These are phyloP conservation scores for Colletotrichum tropicale DNA, from an alignment of 2,329 filamentous ascomycete species.

Conservation along the genomic window DNA sequence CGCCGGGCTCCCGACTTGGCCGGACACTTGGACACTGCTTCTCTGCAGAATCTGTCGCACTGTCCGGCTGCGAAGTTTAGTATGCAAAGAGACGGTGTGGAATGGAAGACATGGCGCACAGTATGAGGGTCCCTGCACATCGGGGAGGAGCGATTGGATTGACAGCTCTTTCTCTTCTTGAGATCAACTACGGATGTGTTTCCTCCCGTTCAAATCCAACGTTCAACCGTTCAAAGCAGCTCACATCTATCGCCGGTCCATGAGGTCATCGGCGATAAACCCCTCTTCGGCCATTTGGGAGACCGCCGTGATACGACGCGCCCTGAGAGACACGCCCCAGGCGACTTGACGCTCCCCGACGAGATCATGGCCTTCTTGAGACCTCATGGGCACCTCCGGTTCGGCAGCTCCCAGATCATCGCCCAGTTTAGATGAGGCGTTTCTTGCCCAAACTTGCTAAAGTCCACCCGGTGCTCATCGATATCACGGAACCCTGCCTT, in stretches of 20 bases:
- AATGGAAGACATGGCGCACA: neutral
- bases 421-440: slow-evolving; percentile 10
- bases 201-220: neutral
- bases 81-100: neutral
- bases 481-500: slow-evolving; percentile 38
- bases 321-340: neutral
- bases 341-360: neutral
- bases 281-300: neutral
- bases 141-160: neutral
- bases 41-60: neutral
- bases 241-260: neutral
- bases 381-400: neutral
- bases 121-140: neutral
- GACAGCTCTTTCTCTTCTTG: neutral
- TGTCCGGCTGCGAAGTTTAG: neutral
- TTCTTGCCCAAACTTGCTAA: slow-evolving; percentile 4
- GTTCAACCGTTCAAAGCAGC: neutral
- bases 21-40: neutral
- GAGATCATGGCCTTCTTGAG: neutral
- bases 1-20: neutral
- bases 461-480: slow-evolving; percentile 13
- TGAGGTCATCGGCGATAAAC: neutral
- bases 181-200: neutral
- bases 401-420: slow-evolving; percentile 21
- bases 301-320: neutral